Conservation (phyloP, 148 eudicot genomes). For the Mesembryanthemum crystallinum region DNA sequence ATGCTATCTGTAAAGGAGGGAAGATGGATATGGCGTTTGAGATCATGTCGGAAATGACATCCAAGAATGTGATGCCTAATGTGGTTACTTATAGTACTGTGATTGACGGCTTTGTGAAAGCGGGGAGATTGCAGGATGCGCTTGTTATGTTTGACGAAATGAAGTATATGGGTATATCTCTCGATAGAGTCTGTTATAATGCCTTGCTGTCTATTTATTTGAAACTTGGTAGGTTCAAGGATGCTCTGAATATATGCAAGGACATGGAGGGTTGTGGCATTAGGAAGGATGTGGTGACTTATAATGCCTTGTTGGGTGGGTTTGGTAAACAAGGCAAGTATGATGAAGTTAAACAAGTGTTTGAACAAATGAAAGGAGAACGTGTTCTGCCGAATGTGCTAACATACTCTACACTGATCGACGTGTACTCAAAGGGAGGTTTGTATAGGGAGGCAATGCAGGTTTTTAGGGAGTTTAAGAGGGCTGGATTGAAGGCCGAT, state of each 20-base stretch:
- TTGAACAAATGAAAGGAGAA: conserved; percentile 62
- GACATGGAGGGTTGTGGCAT: conserved; percentile 86
- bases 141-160: conserved; percentile 71
- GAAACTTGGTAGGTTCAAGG: conserved; percentile 87
- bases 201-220: conserved; percentile 75
- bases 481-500: conserved; percentile 81
- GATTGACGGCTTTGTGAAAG: conserved; percentile 84
- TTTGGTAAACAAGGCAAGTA: conserved; percentile 95
- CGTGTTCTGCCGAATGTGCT: conserved; percentile 64
- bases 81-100: conserved; percentile 90
- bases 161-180: conserved; percentile 59
- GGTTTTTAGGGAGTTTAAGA: conserved; percentile 69
- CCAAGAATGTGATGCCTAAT: conserved; percentile 70
- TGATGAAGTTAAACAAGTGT: conserved; percentile 63
- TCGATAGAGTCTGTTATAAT: conserved; percentile 84
- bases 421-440: conserved; percentile 79
- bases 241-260: conserved; percentile 62
- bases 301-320: conserved; percentile 86
- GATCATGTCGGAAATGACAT: conserved; percentile 77
- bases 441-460: conserved; percentile 69
- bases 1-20: conserved; percentile 82
- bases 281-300: conserved; percentile 88
- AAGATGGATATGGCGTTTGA: conserved; percentile 65
- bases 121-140: conserved; percentile 71
- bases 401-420: conserved; percentile 84